These are phyloP conservation scores for Neofusicoccum kwambonambiense DNA, from an alignment of 2,329 filamentous ascomycete genomes.

Conservation along the genomic window DNA sequence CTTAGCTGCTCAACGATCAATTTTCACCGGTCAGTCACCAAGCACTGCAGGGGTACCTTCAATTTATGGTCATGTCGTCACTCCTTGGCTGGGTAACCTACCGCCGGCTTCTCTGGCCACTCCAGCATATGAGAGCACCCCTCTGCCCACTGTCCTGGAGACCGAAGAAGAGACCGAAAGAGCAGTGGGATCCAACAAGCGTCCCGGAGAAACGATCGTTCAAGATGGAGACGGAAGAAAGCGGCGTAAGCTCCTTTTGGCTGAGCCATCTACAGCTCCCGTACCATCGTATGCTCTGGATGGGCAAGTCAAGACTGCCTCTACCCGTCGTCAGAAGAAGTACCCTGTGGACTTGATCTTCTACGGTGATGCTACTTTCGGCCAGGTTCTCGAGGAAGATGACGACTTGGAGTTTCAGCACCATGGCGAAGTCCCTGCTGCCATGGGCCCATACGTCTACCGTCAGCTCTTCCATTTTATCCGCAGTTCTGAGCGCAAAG, in stretches of 20 bases:
- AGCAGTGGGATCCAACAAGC: background rate
- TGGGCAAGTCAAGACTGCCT: background rate
- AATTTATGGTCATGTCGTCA: background rate
- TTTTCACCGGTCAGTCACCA: background rate
- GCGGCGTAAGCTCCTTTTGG: conserved; percentile 31
- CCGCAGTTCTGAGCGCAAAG: conserved; percentile 19
- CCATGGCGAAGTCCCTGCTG: conserved; percentile 12
- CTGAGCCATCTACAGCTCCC: conserved; percentile 22
- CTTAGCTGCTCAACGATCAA: background rate
- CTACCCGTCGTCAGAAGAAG: background rate
- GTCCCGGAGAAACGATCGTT: conserved; percentile 26
- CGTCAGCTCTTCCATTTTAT: conserved; percentile 29
- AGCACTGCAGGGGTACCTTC: background rate
- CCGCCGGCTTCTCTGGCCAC: conserved; percentile 14
- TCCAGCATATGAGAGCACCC: background rate
- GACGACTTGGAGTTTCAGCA: conserved; percentile 19
- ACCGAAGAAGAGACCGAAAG: background rate
- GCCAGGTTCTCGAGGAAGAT: conserved; percentile 15
- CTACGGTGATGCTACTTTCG: conserved; percentile 22
- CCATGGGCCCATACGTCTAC: conserved; percentile 28
- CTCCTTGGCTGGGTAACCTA: conserved; percentile 3
- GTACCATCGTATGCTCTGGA: background rate
- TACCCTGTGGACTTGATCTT: conserved; percentile 35
- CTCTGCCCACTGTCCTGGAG: background rate
- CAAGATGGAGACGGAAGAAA: conserved; percentile 32